Percentiles rank a stretch among this genome's conserved stretches.
phyloP scores from a whole-genome alignment of 2,329 filamentous ascomycete species.

The Sarocladium strictum region DNA sequence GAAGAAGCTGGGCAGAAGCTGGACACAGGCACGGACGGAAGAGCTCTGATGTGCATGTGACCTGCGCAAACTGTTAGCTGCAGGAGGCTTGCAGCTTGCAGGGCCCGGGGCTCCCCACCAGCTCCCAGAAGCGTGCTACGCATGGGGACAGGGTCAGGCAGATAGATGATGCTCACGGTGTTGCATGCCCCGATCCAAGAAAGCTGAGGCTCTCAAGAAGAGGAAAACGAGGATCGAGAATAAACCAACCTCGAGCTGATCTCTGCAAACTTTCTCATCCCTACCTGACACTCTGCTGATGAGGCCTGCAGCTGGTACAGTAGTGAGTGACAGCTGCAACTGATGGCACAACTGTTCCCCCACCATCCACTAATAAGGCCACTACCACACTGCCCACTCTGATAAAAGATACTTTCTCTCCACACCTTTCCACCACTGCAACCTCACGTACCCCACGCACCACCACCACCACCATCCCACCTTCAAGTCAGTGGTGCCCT shows the following conservation, averaged over 20 bases:
- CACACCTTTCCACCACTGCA: background rate
- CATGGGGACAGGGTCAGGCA: background rate
- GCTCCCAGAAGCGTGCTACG: background rate
- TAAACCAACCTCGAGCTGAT: too few species aligned
- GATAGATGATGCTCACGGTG: background rate
- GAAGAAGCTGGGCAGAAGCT: background rate
- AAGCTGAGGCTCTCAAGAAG: too few species aligned
- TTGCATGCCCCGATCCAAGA: too few species aligned
- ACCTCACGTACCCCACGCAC: background rate
- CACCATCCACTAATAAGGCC: background rate
- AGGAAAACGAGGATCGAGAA: too few species aligned
- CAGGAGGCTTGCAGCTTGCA: slow-evolving; percentile 8
- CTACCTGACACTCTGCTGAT: too few species aligned
- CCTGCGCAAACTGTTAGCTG: slow-evolving; percentile 9
- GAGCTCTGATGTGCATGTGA: slow-evolving; percentile 9
- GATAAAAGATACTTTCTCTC: background rate
- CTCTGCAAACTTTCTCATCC: too few species aligned
- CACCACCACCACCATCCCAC: slow-evolving; percentile 5
- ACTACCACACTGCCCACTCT: background rate
- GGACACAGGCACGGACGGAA: background rate
- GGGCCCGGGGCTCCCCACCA: background rate
- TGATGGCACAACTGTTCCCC: background rate
- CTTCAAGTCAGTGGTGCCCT: slow-evolving; percentile 8
- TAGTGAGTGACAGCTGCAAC: too few species aligned
- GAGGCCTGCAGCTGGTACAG: too few species aligned